Base-by-base conservation (phyloP, 169 alveolate genomes). In the Cryptosporidium viatorum region DNA sequence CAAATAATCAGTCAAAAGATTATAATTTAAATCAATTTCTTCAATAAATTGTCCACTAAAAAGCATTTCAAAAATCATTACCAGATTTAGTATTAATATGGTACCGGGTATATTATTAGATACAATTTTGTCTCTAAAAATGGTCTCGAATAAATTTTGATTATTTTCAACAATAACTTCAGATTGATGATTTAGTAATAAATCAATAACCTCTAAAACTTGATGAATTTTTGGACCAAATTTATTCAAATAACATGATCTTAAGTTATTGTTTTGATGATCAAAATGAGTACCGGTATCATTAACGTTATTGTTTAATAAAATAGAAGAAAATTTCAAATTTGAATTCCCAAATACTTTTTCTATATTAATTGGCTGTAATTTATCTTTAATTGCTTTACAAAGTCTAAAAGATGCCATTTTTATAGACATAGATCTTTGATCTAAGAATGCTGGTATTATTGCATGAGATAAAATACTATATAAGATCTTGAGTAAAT, bases 341-440 rank as follows among this genome's bases (percentile, higher is more conserved):
- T 26, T 55, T 8, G 35, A n/a, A 23, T n/a, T n/a, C 8, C 23
- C 18, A 55, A 26, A 55, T n/a, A 55, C 37, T 10, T 21, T 55
- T 48, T 48, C 55, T 0, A 48, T 14, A 48, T 48, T 48, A 48
- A 48, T 12, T 14, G 21, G 21, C 6, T 23, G 23, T 18, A 80
- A 37, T 60, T 60, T 41, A 39, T 65, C 75, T 62, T 62, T 45
- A n/a, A 65, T 39, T 23, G 75, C 48, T 48, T 43, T 80, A 67
- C 89, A 80, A 7, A 80, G 68, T 39, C 68, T 80, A 21, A 80
- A 43, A 37, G 89, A 80, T 26, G 89, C 89, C 45, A 45, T 59
- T 62, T 50, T 80, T 14, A 55, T 37, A 33, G 86, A 55, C 35
- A 29, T 33, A 2, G 68, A 73, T 55, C 48, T 26, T 26, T 80